Base-by-base conservation (phyloP, 2,329 filamentous ascomycete species). In the Helotiales sp. region DNA sequence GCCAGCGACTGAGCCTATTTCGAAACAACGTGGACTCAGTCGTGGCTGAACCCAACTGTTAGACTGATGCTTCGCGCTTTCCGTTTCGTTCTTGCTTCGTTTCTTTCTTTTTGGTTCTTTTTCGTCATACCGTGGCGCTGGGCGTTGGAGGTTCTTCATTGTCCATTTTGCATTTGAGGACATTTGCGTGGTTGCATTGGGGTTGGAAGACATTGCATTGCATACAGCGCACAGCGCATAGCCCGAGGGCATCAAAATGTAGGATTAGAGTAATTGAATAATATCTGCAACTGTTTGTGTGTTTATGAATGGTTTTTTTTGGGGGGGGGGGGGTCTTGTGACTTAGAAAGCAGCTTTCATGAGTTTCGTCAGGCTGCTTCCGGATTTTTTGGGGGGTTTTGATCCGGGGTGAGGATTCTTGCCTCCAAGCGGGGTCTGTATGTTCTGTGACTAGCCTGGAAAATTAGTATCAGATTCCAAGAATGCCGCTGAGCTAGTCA, bases 1-100 rank as follows among this genome's bases (percentile, higher is more conserved):
- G n/a, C 28, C 32, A 5, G 50, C 24, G 28, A 17, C 26, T 15
- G 26, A 65, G 20, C 43, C 92, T 86, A 80, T 92, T 91, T 22
- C 92, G 91, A 50, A 91, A 90, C n/a, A 94, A 94, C 71, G 93
- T 93, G 5, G 93, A 97, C 76, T 97, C 88, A 78, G 91, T 89
- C 1, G 80, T 92, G 34, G 37, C 11, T n/a, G 28, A 60, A 17
- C 34, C 30, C 24, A 43, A 24, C n/a, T 49, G 24, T 15, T 15
- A 6, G 40, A 17, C 6, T 15, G 40, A 20, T n/a, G 40, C 5
- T 34, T 34, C 30, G 30, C 30, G 30, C 30, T 34, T 11, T 34
- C 11, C 30, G 11, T 45, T n/a, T 22, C 13, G 49, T 17, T 52
- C 15, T 11, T 32, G 22, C 20, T 13, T 6, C 13, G 10, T 52